Conservation (phyloP, 1,139 yeast genomes). For the Zygoascus meyerae region DNA sequence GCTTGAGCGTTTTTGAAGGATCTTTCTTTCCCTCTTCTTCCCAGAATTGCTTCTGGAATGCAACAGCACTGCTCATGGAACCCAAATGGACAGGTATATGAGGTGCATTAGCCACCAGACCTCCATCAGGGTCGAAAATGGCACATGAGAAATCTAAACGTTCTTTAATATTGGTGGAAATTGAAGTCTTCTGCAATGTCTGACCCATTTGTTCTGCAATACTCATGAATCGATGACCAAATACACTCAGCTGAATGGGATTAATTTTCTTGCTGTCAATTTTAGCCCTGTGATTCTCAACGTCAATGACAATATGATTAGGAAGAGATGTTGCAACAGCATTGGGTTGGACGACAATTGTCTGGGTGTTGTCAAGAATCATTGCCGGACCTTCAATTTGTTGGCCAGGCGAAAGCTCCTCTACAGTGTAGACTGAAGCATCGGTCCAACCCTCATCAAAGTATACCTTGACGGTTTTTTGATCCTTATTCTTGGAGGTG, state of each 20-base stretch:
- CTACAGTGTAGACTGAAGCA: constrained; percentile 49
- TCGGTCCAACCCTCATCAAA: constrained; percentile 48
- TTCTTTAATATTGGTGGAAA: constrained; percentile 82
- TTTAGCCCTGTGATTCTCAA: constrained; percentile 16
- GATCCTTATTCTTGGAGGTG: neutral
- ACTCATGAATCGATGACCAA: constrained; percentile 81
- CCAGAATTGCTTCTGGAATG: constrained; percentile 62
- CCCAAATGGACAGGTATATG: constrained; percentile 86
- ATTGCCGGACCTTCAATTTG: constrained; percentile 70
- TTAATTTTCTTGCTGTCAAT: constrained; percentile 38
- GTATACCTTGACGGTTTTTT: constrained; percentile 37
- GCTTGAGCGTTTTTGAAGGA: constrained; percentile 32
- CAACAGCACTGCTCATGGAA: constrained; percentile 81
- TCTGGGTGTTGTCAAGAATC: constrained; percentile 80
- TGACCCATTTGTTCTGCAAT: constrained; percentile 89
- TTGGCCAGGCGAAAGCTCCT: constrained; percentile 48
- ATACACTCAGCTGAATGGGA: constrained; percentile 69
- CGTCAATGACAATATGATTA: constrained; percentile 51
- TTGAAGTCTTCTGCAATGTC: constrained; percentile 71
- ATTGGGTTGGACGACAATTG: constrained; percentile 70
- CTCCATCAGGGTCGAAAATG: constrained; percentile 66
- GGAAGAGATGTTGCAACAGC: constrained; percentile 58
- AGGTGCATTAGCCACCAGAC: constrained; percentile 79
- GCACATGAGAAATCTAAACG: constrained; percentile 84
- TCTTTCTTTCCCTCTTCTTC: constrained; percentile 38